phyloP scores from a whole-genome alignment of 306 rosid species.

The Cucumis cinereus region DNA sequence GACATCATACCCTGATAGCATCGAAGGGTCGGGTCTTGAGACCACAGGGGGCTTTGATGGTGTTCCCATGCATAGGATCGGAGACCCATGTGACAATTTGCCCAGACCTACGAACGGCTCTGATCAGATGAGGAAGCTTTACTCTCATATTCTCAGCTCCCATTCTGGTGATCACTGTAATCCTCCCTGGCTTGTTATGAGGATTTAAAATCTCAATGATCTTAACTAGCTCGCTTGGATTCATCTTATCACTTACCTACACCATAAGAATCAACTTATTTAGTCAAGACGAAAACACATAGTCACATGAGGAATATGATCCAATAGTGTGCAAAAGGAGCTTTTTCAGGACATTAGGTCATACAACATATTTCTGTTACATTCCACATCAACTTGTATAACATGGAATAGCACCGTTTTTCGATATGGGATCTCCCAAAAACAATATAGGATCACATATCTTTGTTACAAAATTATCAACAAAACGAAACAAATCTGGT shows the following conservation, averaged over 20 bases:
- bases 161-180: slow-evolving; percentile 83
- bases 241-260: slow-evolving; percentile 97
- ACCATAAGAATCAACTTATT: slow-evolving; percentile 2
- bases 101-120: slow-evolving; percentile 85
- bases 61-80: slow-evolving; percentile 99
- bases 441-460: neutral
- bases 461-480: neutral
- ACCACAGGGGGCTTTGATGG: slow-evolving; percentile 98
- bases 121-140: slow-evolving; percentile 91
- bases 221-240: slow-evolving; percentile 79
- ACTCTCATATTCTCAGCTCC: slow-evolving; percentile 99
- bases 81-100: slow-evolving; percentile 98
- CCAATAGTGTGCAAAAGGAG: neutral
- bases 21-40: slow-evolving; percentile 98
- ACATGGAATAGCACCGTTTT: neutral
- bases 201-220: slow-evolving; percentile 89
- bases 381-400: neutral
- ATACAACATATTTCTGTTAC: neutral
- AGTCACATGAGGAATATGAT: neutral
- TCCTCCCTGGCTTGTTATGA: slow-evolving; percentile 90
- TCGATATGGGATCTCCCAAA: neutral
- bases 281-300: neutral
- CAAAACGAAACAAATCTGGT: neutral
- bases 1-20: slow-evolving; percentile 60
- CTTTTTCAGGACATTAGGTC: neutral